Evolutionary conservation across 1,139 yeast genomes (phyloP).

Genomic region (Zhuliangozyma parablackwelliae): DNA sequence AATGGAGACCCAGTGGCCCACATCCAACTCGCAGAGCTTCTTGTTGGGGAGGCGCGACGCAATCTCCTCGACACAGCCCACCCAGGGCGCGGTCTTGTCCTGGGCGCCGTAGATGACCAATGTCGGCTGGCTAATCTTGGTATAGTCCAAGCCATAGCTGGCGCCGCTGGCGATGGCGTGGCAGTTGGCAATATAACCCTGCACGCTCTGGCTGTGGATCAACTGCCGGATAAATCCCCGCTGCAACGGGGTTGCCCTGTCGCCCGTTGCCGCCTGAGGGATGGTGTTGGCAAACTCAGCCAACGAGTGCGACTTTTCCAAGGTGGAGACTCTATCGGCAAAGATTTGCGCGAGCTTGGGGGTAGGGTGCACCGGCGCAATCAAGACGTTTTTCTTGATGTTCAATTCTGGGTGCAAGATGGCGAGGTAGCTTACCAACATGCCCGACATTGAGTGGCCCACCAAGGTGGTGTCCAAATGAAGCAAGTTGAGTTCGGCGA

Average conservation of each 20-base stretch:
- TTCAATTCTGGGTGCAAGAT: conserved; percentile 3
- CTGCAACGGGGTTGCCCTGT: conserved; percentile 11
- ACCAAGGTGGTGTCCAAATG: conserved; percentile 12
- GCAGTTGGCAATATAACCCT: conserved; percentile 22
- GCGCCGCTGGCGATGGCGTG: conserved; percentile 17
- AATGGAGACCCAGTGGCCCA: conserved; percentile 25
- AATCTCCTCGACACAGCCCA: conserved; percentile 17
- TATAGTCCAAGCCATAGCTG: conserved; percentile 11
- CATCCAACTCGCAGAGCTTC: conserved; percentile 10
- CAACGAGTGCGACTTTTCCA: conserved; percentile 10
- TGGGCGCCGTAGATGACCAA: conserved; percentile 19
- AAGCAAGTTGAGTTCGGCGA: conserved; percentile 11
- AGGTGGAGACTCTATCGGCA: conserved; percentile 11
- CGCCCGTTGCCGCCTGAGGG: conserved; percentile 19
- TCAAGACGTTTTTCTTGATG: conserved; percentile 13
- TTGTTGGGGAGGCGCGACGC: conserved; percentile 10
- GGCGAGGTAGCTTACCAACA: conserved; percentile 17
- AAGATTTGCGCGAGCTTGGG: conserved; percentile 13
- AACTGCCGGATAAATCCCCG: conserved; percentile 19
- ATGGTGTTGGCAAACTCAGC: conserved; percentile 15
- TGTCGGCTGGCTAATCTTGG: conserved; percentile 12
- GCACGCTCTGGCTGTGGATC: conserved; percentile 14
- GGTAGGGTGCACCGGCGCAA: conserved; percentile 24
- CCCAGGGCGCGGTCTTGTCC: conserved; percentile 21
- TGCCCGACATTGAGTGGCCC: conserved; percentile 28